phyloP scores from a whole-genome alignment of 306 rosid genomes.

The Cucurbita maxima region DNA sequence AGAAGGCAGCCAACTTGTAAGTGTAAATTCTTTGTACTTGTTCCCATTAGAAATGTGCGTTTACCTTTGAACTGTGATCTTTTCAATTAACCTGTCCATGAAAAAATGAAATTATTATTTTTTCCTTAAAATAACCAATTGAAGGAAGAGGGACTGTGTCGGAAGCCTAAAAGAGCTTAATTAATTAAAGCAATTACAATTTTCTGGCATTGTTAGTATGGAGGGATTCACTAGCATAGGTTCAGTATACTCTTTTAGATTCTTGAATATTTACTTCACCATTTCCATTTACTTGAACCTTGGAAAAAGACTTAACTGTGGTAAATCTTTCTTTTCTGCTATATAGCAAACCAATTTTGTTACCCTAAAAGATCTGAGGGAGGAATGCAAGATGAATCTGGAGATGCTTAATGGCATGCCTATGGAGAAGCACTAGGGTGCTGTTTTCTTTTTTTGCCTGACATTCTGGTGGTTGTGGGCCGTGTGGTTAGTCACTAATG shows the following conservation, averaged over 20 bases:
- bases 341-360: conserved; percentile 52
- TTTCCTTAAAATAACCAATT: background rate
- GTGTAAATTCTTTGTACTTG: conserved; percentile 10
- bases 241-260: background rate
- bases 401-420: conserved; percentile 31
- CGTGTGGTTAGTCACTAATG: conserved; percentile 9
- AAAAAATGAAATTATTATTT: background rate
- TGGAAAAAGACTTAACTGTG: background rate
- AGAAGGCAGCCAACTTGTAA: conserved; percentile 64
- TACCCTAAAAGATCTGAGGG: conserved; percentile 50
- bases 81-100: background rate
- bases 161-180: background rate
- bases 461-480: conserved; percentile 21
- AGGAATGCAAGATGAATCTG: conserved; percentile 61
- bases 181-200: background rate
- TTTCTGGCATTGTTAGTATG: background rate
- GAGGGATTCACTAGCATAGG: background rate
- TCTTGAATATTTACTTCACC: background rate
- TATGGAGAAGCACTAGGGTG: conserved; percentile 27
- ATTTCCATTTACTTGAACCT: background rate
- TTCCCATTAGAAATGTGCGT: background rate
- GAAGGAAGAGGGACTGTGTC: background rate
- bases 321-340: conserved; percentile 4
- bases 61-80: background rate
- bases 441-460: background rate